Evolutionary conservation across 2,329 filamentous ascomycete species (phyloP), one percentile per base, ranked within the genome.

Genomic region (Chaetomiaceae sp.): DNA sequence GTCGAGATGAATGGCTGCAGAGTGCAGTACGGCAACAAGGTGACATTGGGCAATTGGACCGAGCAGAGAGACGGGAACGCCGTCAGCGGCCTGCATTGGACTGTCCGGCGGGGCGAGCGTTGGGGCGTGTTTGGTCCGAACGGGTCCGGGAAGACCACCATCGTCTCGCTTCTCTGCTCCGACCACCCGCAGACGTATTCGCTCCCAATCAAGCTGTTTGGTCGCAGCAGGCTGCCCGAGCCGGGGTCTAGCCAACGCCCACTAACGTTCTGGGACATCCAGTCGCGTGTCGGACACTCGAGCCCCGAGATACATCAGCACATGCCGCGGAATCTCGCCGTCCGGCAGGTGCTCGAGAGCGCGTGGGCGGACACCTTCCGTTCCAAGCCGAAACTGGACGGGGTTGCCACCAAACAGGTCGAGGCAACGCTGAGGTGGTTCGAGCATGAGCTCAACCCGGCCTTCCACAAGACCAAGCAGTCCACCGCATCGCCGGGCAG

Each of bases 131-230:
- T 98, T 60, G 93, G 93, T 0, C 85, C 90, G 26, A 97, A 98
- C 58, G 93, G 86, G 11, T 95, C 88, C 1, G 93, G 93, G 15
- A 98, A 98, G 70, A 98, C 93, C 0, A 98, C 93, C 0, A 76
- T 98, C 32, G 78, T 97, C 22, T 93, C 89, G 5, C 75, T 98
- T 6, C 86, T 98, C 49, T 94, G 88, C 49, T 97, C 91, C 1
- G 93, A 98, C 60, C 93, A 98, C 58, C 93, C 93, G 0, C 91
- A 97, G 65, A 83, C 90, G 0, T 98, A 97, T 64, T 88, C 87
- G 0, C 78, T 90, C 19, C 90, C 91, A 0, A 84, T 98, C 50
- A 84, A 79, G 56, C 74, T 96, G 12, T 97, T 98, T 62, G 88
- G 89, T 1, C 81, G 81, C 18, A 84, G 84, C 45, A 80, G 93